phyloP scores from a whole-genome alignment of 2,329 filamentous ascomycete genomes.

The Ceratocystiopsis minuta region DNA sequence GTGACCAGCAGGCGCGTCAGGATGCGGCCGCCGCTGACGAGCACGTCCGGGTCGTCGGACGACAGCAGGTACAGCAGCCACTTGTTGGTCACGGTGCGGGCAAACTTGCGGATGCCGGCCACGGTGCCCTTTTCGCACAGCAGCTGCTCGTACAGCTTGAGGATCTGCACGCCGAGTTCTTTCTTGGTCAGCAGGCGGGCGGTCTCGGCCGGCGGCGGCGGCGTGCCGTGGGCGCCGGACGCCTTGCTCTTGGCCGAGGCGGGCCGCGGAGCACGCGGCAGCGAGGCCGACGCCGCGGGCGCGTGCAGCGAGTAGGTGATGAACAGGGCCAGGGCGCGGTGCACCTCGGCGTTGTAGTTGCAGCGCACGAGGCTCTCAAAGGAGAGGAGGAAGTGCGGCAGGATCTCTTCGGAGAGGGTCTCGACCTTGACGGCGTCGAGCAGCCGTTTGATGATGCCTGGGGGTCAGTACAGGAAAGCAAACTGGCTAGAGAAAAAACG shows the following conservation, averaged over 20 bases:
- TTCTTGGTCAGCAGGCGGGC: conserved; percentile 36
- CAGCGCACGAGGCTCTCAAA: conserved; percentile 65
- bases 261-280: conserved; percentile 33
- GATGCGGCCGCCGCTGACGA: conserved; percentile 66
- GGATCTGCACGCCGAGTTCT: conserved; percentile 54
- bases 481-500: conserved; percentile 18
- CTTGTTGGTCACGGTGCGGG: conserved; percentile 89
- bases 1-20: conserved; percentile 67
- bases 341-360: conserved; percentile 67
- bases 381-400: conserved; percentile 60
- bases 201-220: conserved; percentile 5
- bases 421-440: conserved; percentile 84
- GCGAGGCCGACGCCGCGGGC: conserved; percentile 18
- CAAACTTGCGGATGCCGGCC: conserved; percentile 66
- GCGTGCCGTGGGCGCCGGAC: conserved; percentile 1
- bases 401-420: conserved; percentile 49
- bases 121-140: conserved; percentile 56
- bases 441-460: conserved; percentile 76
- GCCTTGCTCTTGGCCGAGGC: not conserved
- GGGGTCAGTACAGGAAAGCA: not conserved
- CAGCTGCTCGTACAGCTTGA: conserved; percentile 60
- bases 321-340: conserved; percentile 75
- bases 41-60: conserved; percentile 68
- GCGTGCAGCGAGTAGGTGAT: conserved; percentile 77
- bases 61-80: conserved; percentile 86